Base-by-base conservation (phyloP, 2,329 filamentous ascomycete species). In the Microdochium trichocladiopsis region DNA sequence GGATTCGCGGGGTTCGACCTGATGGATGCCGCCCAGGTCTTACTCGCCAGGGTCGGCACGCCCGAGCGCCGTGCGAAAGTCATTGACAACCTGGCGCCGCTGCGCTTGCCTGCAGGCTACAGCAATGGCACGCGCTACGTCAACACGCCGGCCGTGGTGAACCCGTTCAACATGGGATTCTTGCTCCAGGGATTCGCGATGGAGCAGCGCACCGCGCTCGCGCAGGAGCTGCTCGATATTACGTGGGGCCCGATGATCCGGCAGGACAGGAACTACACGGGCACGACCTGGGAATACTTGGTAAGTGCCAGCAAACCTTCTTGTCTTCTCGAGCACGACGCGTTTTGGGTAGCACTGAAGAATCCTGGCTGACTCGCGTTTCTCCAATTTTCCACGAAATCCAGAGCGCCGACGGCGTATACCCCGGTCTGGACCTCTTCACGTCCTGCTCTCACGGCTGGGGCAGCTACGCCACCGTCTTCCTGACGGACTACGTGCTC, bases 121-220 rank as follows among this genome's bases (percentile, higher is more conserved):
- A 14, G 28, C 28, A 33, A 33, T 14, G 28, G 28, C 8, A 33
- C 28, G 28, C 28, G 28, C 8, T 33, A 8, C 14, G 28, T 14
- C 28, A 33, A 56, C 16, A 50, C 58, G 1, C 53, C 56, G 11
- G 62, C 57, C 2, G 52, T 60, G 2, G 68, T 74, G 31, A 74
- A 72, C 2, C 73, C 76, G 11, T 76, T 76, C 57, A 76, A 71
- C 23, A 71, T 66, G 12, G 71, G 72, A 2, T 74, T 75, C 55
- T 60, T 76, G 2, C 65, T 76, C 4, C 59, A 67, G 41, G 66
- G 70, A 0, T 57, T 74, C 0, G 63, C 71, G 49, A 50, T 58
- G 23, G 60, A 62, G 0, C 62, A 60, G 49, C 59, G 56, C 14
- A 63, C 57, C 4, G 56, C 59, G 2, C 53, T 61, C 0, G 62